These are phyloP conservation scores for Samsoniella hepiali DNA, from an alignment of 2,329 filamentous ascomycete genomes.

Conservation along the genomic window DNA sequence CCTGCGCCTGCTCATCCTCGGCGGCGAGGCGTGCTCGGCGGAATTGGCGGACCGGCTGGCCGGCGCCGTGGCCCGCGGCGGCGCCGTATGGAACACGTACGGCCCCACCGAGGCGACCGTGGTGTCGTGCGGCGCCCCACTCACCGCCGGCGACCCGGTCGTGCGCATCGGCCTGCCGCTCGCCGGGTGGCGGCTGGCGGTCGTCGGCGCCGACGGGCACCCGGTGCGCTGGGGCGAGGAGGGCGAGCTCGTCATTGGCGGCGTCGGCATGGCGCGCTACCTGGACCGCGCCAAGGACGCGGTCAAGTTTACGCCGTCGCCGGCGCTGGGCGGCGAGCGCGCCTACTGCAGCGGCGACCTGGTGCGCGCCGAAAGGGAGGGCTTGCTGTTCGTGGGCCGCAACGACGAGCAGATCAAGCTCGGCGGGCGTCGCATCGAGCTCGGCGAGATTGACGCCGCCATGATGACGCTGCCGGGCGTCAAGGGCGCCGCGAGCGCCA, in stretches of 20 bases:
- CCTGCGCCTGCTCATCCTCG: constrained; percentile 25
- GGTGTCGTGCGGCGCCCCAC: constrained; percentile 24
- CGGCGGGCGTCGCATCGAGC: constrained; percentile 28
- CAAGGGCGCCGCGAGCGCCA: constrained; percentile 21
- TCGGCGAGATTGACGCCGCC: constrained; percentile 28
- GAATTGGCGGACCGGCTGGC: constrained; percentile 23
- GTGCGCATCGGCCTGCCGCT: constrained; percentile 24
- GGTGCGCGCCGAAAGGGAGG: constrained; percentile 24
- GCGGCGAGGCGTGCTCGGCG: constrained; percentile 25
- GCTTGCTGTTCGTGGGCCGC: constrained; percentile 26
- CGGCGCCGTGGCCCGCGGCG: constrained; percentile 14
- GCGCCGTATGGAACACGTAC: constrained; percentile 26
- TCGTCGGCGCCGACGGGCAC: constrained; percentile 39
- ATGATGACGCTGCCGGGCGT: constrained; percentile 24
- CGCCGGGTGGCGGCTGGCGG: constrained; percentile 25
- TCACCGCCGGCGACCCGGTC: constrained; percentile 21
- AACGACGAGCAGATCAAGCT: constrained; percentile 31
- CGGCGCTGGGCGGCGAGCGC: constrained; percentile 23
- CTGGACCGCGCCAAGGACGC: constrained; percentile 23
- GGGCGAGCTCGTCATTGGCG: constrained; percentile 26
- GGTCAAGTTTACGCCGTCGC: constrained; percentile 23
- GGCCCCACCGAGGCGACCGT: constrained; percentile 27
- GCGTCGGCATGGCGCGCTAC: constrained; percentile 25
- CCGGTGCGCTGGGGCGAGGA: constrained; percentile 35
- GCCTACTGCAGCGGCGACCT: constrained; percentile 28